A percentile compares a stretch with the other conserved stretches of the same genome.
phyloP scores from a whole-genome alignment of 2,329 filamentous ascomycete genomes.

The Microdochium trichocladiopsis region DNA sequence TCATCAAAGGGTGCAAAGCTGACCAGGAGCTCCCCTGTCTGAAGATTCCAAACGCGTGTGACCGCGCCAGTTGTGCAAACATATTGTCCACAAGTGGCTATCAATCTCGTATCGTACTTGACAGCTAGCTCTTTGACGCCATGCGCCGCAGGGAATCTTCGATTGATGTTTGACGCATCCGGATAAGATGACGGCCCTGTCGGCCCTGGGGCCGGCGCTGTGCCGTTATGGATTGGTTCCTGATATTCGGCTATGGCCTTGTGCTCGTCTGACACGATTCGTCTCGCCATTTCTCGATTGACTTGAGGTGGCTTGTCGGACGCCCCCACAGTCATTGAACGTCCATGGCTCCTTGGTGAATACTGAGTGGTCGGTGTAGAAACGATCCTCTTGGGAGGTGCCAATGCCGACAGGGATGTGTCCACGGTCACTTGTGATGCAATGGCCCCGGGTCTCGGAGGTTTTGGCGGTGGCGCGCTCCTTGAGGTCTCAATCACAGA shows the following conservation, averaged over 20 bases:
- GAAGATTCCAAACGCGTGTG: conserved; percentile 81
- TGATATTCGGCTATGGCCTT: conserved; percentile 8
- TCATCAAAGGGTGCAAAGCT: conserved; percentile 73
- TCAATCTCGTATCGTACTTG: conserved; percentile 78
- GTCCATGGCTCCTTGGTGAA: conserved; percentile 32
- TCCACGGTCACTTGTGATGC: conserved; percentile 11
- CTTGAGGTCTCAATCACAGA: conserved; percentile 2
- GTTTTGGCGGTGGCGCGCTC: conserved; percentile 33
- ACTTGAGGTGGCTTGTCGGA: conserved; percentile 29
- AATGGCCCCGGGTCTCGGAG: conserved; percentile 26
- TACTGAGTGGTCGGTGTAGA: conserved; percentile 38
- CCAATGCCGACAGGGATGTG: conserved; percentile 11
- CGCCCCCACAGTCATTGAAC: conserved; percentile 43
- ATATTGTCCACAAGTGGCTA: conserved; percentile 83
- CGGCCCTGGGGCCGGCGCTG: conserved; percentile 25
- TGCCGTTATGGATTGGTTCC: conserved; percentile 6
- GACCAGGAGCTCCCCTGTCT: conserved; percentile 74
- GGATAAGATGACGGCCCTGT: conserved; percentile 57
- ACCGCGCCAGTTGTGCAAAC: conserved; percentile 82
- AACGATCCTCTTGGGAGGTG: conserved; percentile 29
- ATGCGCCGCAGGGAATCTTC: conserved; percentile 68
- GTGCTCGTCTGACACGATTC: conserved; percentile 10
- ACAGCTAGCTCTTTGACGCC: conserved; percentile 65
- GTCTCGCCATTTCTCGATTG: conserved; percentile 23
- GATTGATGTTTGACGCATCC: conserved; percentile 76